Evolutionary conservation across 163 green algal species (phyloP), one percentile per base, ranked within the genome.

Genomic region (Volvox carteri): DNA sequence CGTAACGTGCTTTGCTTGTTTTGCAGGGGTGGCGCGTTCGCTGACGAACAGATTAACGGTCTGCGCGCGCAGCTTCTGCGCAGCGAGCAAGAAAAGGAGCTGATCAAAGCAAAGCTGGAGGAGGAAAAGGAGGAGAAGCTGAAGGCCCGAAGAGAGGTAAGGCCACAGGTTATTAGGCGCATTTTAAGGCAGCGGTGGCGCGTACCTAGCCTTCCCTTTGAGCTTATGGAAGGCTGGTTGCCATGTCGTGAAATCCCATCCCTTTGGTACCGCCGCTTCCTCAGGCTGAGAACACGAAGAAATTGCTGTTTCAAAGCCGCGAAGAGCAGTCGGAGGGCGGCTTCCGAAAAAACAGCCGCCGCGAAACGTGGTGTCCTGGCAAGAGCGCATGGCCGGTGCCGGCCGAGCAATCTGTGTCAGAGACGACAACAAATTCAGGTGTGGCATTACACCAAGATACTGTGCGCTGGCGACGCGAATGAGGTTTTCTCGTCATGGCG

Each of bases 21-120:
- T 52, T 54, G 70, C 70, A 89, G 78, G 93, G 95, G 68, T 1
- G 12, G 83, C 37, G 70, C 14, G 4, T 56, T 62, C 83, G 91
- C 96, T 78, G 95, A 96, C 80, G 90, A 92, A 52, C 93, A 98
- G 85, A 97, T 98, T 86, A 90, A 89, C 16, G 89, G 94, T 25
- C 88, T 98, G 92, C 93, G 96, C 2, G 95, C 92, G 1, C 94
- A 97, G 91, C 93, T 98, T 89, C 93, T 98, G 86, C 94, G 95
- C 62, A 94, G 93, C 54, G 96, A 98, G 91, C 96, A 98, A 88
- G 95, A 98, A 78, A 96, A 96, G 68, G 95, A 98, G 86, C 92
- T 96, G 4, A 96, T 98, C 85, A 91, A 94, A 85, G 87, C 96
- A 58, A 94, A 96, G 91, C 93, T 98, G 58, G 91, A 93, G 74